Evolutionary conservation across 2,329 filamentous ascomycete genomes (phyloP).

Genomic region (Rhytidhysteron rufulum): DNA sequence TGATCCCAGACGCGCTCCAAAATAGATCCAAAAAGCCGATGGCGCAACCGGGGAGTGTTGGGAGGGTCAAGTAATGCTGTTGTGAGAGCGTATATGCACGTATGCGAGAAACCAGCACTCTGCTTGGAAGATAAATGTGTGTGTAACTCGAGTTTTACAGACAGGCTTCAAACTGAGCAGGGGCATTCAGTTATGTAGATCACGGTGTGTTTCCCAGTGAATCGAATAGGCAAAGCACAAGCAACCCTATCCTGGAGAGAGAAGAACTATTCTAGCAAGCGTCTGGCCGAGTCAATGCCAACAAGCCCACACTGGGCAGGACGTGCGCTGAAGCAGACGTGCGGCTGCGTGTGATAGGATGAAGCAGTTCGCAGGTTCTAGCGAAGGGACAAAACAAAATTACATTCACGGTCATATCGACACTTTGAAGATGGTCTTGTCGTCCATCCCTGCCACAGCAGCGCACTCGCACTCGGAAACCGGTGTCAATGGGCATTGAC

Average conservation of each 20-base stretch:
- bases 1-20: conserved; percentile 6
- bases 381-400: too few species aligned
- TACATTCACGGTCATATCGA: too few species aligned
- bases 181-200: conserved; percentile 31
- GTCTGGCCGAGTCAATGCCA: conserved; percentile 21
- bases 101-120: conserved; percentile 13
- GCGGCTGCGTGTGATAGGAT: conserved; percentile 18
- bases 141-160: conserved; percentile 16
- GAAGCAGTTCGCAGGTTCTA: conserved; percentile 29
- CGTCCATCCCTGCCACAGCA: too few species aligned
- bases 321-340: conserved; percentile 26
- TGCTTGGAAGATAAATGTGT: conserved; percentile 15
- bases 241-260: conserved; percentile 29
- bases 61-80: conserved; percentile 2
- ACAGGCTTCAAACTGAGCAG: conserved; percentile 18
- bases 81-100: conserved; percentile 9
- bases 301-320: conserved; percentile 19
- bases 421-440: too few species aligned
- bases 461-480: too few species aligned
- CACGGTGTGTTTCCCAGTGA: conserved; percentile 16
- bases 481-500: too few species aligned
- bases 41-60: not conserved
- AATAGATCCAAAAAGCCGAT: conserved; percentile 7
- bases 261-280: conserved; percentile 21
- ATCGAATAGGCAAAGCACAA: conserved; percentile 21